Base-by-base conservation (phyloP, 805 yeast genomes). In the Schwanniomyces polymorphus region DNA sequence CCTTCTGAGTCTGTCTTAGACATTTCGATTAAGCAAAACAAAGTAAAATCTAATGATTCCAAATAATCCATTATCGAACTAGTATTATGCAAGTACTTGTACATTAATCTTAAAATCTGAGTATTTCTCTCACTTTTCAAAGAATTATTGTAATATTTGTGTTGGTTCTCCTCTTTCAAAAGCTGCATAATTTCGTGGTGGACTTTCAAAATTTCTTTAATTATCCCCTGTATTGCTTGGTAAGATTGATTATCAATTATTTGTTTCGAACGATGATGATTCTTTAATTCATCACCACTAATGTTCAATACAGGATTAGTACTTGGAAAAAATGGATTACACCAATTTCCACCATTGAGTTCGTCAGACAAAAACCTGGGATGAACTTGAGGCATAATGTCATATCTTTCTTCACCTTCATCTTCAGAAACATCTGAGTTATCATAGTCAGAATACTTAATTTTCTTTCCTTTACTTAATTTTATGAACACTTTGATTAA, bases 271-370 rank as follows among this genome's bases (percentile, higher is more conserved):
- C 70, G 76, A 44, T 65, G 64, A 37, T 64, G 61, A 50, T 65
- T 72, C 43, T 73, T 74, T 46, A 71, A 59, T 26, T 72, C 75
- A 50, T 72, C 75, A 2, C 77, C 78, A 54, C 76, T 69, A 26
- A 65, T 67, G 53, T 71, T 74, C 31, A 71, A 62, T 18, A 67
- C 68, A 7, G 64, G 58, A 42, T 68, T 72, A 29, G 56, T 54
- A 41, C 72, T 57, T 38, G 73, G 61, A 53, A 81, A 79, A 53
- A 85, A 84, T 23, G 88, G 88, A 56, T 85, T 86, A 41, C 80
- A 78, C 85, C 91, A 86, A 50, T 84, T 83, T n/a, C 91, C 92
- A 14, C 91, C 92, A 54, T 83, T 83, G 60, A 83, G 86, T 45
- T 79, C 81, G 26, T 82, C 82, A 37, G 77, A 73, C 16, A 87